These are phyloP conservation scores for Penicillium angulare DNA, from an alignment of 495 filamentous ascomycete species.

Conservation along the genomic window DNA sequence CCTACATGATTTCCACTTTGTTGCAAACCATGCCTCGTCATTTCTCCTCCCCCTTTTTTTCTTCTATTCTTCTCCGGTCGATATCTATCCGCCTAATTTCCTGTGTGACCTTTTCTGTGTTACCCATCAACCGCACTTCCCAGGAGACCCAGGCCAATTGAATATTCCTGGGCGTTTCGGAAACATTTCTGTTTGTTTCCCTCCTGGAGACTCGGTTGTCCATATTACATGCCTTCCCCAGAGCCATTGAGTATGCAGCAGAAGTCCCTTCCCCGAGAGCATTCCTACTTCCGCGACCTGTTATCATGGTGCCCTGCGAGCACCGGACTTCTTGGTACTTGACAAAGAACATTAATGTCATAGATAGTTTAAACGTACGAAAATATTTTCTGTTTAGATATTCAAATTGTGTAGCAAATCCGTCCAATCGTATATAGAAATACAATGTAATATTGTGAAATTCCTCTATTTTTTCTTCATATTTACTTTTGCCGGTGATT, in stretches of 20 bases:
- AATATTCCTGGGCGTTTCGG: not conserved
- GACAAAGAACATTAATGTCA: not conserved
- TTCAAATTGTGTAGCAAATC: too few species aligned
- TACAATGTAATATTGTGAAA: not conserved
- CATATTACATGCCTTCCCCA: not conserved
- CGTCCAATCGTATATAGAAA: too few species aligned
- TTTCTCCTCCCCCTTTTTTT: not conserved
- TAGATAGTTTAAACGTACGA: constrained; percentile 1
- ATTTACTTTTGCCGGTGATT: not conserved
- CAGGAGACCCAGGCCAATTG: not conserved
- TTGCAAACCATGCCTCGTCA: not conserved
- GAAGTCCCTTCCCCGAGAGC: not conserved
- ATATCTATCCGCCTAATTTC: constrained; percentile 3
- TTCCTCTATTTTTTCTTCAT: not conserved
- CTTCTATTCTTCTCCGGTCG: constrained; percentile 1
- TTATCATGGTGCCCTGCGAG: not conserved
- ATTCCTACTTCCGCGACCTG: not conserved
- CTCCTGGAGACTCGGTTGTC: not conserved
- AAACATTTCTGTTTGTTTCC: not conserved
- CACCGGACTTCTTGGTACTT: too few species aligned
- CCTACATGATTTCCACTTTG: constrained; percentile 8
- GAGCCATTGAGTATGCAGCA: not conserved
- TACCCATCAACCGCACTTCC: not conserved
- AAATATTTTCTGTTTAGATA: not conserved
- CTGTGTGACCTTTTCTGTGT: not conserved